Evolutionary conservation across 106 monocot genomes (phyloP), one percentile per base, ranked within the genome.

Genomic region (Vanilla planifolia): DNA sequence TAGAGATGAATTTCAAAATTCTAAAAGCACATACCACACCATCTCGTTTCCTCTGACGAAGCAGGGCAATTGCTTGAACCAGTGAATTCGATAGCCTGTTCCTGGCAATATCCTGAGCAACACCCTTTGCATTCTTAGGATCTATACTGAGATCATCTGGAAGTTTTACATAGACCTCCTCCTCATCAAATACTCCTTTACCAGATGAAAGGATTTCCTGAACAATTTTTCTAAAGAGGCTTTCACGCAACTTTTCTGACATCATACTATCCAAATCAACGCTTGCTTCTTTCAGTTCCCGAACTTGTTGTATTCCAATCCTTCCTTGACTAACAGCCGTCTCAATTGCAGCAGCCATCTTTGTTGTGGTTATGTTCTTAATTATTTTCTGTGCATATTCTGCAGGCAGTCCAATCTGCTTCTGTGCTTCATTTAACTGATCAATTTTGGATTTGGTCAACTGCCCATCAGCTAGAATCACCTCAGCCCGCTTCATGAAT

Each of bases 331-430:
- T 79, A 6, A 98, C 87, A 20, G 91, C 84, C 14, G 91, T 81
- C 55, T 98, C 92, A 34, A 98, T 92, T 23, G 98, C 84, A 55
- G 87, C 84, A n/a, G 81, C 63, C 92, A 98, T 92, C 61, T 92
- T 98, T 16, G 87, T 98, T 10, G 91, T 84, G 6, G 86, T 98
- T 25, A 98, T 92, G 14, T 91, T 80, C 73, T 98, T 98, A 14
- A 98, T 98, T 21, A 98, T 74, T 59, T 88, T 98, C 43, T 92
- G 92, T 28, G 98, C 98, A 73, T 92, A 69, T 60, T 98, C 98
- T 48, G 62, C 72, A 58, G 98, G 92, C 57, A 98, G 64, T 16
- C 87, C 87, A 3, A 98, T 85, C 33, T 92, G 91, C 63, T 85
- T 92, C 52, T 98, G 98, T 1, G 83, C 79, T 28, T 80, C 80